Base-by-base conservation (phyloP, 768 basidiomycete genomes). In the Gloeophyllum trabeum region DNA sequence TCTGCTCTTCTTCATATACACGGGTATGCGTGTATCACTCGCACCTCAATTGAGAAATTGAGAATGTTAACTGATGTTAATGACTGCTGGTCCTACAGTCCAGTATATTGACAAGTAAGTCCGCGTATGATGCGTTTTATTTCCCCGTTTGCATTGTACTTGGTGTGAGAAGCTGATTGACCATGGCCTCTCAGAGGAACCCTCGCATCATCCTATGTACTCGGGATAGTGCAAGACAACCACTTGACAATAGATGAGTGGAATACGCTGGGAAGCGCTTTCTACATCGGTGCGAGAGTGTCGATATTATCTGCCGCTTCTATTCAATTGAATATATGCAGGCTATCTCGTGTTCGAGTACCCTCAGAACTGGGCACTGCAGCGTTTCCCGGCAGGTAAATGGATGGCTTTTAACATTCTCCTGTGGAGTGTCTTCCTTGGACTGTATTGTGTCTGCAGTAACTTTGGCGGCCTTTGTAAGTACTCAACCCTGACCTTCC, bases 71-170 rank as follows among this genome's bases (percentile, higher is more conserved):
- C 36, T 21, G 36, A 21, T 19, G 12, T n/a, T n/a, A n/a, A n/a
- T n/a, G n/a, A n/a, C n/a, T n/a, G n/a, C n/a, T 37, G 10, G 16
- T 21, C 13, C 36, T 21, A 19, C 39, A 51, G 51, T 51, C 5
- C 51, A 51, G 47, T 49, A 42, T 43, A 42, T 51, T 21, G 51
- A 51, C 44, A 51, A 51, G 51, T 51, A 23, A 36, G 48, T 46
- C 4, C 14, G n/a, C n/a, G n/a, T n/a, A n/a, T n/a, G n/a, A 6
- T 14, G 30, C 28, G 19, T 25, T 41, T 20, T 12, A 5, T 24
- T 10, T 13, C 7, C 6, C 21, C 14, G 10, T 38, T 21, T 21
- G 10, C 12, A n/a, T 38, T 38, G 19, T 10, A 14, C 36, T 10
- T 21, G 10, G 13, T 16, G 10, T 32, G 30, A 32, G 10, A 16